Base-by-base conservation (phyloP, 768 basidiomycete genomes). In the Leccinum sublutescens region DNA sequence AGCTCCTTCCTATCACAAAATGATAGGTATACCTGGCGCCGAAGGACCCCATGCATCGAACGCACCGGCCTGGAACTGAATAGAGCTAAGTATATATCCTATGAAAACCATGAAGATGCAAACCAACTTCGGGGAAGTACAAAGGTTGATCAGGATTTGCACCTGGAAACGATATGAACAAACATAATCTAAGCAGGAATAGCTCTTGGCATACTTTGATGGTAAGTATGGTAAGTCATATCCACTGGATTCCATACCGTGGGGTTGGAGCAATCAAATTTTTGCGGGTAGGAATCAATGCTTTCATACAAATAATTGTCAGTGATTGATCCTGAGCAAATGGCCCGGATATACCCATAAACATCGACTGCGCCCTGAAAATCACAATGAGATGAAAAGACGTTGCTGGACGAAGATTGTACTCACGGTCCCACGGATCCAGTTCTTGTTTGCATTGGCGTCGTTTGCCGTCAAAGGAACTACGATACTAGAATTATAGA, bases 11-110 rank as follows among this genome's bases (percentile, higher is more conserved):
- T 29, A 11, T 55, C 45, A 12, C 8, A 49, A 14, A 23, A 19
- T 34, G 15, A 48, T 3, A 21, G 2, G 12, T 60, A 1, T 68
- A 84, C 85, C 86, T 60, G 89, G 88, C 25, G 87, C 85, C 4
- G 77, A 80, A 0, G 87, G 85, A 14, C 87, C 92, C 89, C 89
- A 94, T 4, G 90, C 85, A 68, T 93, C 91, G 64, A 85, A 92
- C 10, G 89, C 80, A 5, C 91, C 91, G 12, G 82, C 88, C 77
- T 89, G 87, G 68, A 85, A 87, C 73, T 85, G 77, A 75, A 58
- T 47, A 57, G 34, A 25, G 21, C 48, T 66, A 14, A 66, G 31
- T 33, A 25, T 50, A 50, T 33, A 48, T 57, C 1, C 58, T 60
- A 57, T 38, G 59, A 61, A 55, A 40, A 38, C 2, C 45, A 19